phyloP scores from a whole-genome alignment of 257 asterid genomes.

The Scutellaria barbata region DNA sequence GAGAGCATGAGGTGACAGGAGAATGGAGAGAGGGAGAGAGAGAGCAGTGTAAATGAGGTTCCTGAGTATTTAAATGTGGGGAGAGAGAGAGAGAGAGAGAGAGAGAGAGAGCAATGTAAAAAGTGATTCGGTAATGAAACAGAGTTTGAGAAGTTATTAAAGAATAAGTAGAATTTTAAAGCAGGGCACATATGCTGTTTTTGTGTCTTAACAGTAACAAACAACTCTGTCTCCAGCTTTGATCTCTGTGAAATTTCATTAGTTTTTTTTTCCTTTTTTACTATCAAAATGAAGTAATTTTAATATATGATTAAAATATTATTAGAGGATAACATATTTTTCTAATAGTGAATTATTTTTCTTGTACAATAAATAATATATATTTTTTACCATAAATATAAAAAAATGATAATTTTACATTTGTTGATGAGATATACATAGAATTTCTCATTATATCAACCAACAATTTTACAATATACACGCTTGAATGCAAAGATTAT shows the following conservation, averaged over 20 bases:
- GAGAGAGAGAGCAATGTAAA: neutral
- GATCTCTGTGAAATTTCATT: constrained; percentile 15
- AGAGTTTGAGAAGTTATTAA: constrained; percentile 30
- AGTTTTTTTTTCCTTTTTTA: neutral
- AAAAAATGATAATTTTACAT: no score
- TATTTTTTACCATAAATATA: no score
- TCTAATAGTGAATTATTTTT: no score
- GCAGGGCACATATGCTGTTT: constrained; percentile 49
- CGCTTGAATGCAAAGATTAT: no score
- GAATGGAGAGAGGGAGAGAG: constrained; percentile 27
- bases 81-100: constrained; percentile 36
- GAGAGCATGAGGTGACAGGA: constrained; percentile 46
- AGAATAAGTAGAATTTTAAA: constrained; percentile 27
- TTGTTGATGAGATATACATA: no score
- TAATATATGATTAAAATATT: no score
- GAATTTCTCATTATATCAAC: no score
- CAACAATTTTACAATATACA: no score
- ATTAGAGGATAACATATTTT: no score
- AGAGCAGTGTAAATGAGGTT: no score
- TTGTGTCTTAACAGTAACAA: constrained; percentile 46
- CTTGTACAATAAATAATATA: no score
- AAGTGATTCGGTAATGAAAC: constrained; percentile 30
- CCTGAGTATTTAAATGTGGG: constrained; percentile 40
- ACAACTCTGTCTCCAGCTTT: constrained; percentile 31
- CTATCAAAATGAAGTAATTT: no score